Base-by-base conservation (phyloP, 2,329 filamentous ascomycete genomes). In the Pseudocercospora eumusae region DNA sequence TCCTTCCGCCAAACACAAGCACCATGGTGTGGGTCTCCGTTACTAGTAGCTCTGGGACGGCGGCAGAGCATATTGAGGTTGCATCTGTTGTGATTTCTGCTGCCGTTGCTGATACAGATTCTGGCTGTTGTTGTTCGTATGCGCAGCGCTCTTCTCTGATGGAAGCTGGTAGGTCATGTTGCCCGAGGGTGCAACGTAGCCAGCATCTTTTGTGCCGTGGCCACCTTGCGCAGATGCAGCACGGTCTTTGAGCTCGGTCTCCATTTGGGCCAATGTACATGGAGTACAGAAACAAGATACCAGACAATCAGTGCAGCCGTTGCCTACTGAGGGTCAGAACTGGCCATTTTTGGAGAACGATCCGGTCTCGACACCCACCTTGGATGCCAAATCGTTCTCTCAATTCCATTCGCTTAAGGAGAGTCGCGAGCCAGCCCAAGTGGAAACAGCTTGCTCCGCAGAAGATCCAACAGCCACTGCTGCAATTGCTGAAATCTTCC, bases 221-320 rank as follows among this genome's bases (percentile, higher is more conserved):
- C 52, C 52, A 15, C 6, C 33, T 8, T 54, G 52, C 6, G 28
- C 52, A 0, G 52, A 21, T 18, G 28, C 33, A 2, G 52, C 52
- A 2, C 52, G 52, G 28, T 54, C 52, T 25, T 36, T 54, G 28
- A 54, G 28, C 33, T 54, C 52, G 1, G 52, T 40, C 28, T 54
- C 52, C 52, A 54, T 54, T 15, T 54, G 52, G 6, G 52, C 52
- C 7, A 54, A 23, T 36, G 52, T 54, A 31, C 52, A 54, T 54
- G 52, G 52, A 11, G 52, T 54, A 18, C 52, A 54, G 28, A 54
- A 54, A 10, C 40, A 54, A 33, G 52, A 54, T 1, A 54, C 52
- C 9, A 54, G 52, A 40, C 52, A 54, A 18, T 54, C 52, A 10
- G 52, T 33, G 52, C 52, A 54, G 52, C 47, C 47, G 6, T 52